phyloP scores from a whole-genome alignment of 2,329 filamentous ascomycete species.

The Cytospora piceicola region DNA sequence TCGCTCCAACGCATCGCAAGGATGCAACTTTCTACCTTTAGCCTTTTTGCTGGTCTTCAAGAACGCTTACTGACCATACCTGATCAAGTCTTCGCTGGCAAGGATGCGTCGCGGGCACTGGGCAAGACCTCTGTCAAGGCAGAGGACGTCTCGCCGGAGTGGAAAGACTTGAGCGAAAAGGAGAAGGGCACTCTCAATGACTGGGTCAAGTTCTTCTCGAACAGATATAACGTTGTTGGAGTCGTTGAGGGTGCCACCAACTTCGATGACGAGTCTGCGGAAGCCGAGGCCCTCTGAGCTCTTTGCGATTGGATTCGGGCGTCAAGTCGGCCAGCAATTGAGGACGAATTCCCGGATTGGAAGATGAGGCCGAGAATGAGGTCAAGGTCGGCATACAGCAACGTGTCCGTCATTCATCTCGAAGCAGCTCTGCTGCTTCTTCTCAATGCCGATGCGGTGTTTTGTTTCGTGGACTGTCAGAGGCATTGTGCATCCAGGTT shows the following conservation, averaged over 20 bases:
- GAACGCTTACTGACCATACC: slow-evolving; percentile 1
- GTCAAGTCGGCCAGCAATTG: background rate
- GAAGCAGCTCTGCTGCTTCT: background rate
- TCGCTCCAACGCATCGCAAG: background rate
- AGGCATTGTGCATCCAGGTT: background rate
- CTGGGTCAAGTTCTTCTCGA: slow-evolving; percentile 96
- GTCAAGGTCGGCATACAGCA: background rate
- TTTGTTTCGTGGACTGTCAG: background rate
- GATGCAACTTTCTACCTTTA: no score
- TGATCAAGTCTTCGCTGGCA: slow-evolving; percentile 85
- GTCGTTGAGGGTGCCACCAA: slow-evolving; percentile 65
- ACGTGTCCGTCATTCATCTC: background rate
- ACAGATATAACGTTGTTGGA: slow-evolving; percentile 91
- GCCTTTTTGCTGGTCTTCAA: background rate
- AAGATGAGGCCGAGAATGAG: background rate
- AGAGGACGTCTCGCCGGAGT: slow-evolving; percentile 82
- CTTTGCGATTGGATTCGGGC: background rate
- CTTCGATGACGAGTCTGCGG: slow-evolving; percentile 41
- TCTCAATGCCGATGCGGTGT: background rate
- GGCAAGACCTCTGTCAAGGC: slow-evolving; percentile 83
- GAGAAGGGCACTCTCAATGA: slow-evolving; percentile 85
- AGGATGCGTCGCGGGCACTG: slow-evolving; percentile 91
- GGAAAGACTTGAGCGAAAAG: slow-evolving; percentile 81
- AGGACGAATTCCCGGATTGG: background rate
- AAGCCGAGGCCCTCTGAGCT: slow-evolving; percentile 4